A percentile compares a stretch with the other conserved stretches of the same genome.
phyloP scores from a whole-genome alignment of 2,329 filamentous ascomycete species.

The Fusarium sp. region DNA sequence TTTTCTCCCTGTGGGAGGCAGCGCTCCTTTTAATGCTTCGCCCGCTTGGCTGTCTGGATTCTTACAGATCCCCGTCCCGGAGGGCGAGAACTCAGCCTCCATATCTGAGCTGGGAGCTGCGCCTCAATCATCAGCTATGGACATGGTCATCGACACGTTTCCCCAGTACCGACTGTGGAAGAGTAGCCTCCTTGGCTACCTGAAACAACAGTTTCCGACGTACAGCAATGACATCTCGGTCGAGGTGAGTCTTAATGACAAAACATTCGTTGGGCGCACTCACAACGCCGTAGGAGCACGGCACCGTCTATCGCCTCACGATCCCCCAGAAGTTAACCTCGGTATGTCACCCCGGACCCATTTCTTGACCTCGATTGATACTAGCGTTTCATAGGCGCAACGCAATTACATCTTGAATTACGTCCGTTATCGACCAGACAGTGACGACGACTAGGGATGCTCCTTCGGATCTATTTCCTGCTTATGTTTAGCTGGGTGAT shows the following conservation, averaged over 20 bases:
- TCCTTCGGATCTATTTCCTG: too few relatives aligned
- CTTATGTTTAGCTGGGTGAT: too few relatives aligned
- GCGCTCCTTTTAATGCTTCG: too few relatives aligned
- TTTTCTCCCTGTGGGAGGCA: background rate
- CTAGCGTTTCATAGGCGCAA: background rate
- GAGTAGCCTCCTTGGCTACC: background rate
- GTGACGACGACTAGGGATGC: too few relatives aligned
- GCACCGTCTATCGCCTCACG: background rate
- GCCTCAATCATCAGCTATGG: background rate
- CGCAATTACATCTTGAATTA: background rate
- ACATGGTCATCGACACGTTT: conserved; percentile 10
- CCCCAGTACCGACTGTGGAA: background rate
- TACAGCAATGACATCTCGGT: background rate
- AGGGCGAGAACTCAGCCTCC: too few relatives aligned
- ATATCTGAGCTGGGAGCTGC: background rate
- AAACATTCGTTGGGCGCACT: background rate
- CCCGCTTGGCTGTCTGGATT: too few relatives aligned
- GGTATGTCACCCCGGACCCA: background rate
- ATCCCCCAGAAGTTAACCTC: background rate
- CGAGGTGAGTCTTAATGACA: background rate
- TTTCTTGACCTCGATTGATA: background rate
- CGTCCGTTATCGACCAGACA: background rate
- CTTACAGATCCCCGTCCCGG: too few relatives aligned
- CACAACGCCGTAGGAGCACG: conserved; percentile 1
- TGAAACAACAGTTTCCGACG: background rate